Percentiles rank a stretch among this genome's conserved stretches.
phyloP scores from a whole-genome alignment of 306 rosid genomes.

The Dryas octopetala region DNA sequence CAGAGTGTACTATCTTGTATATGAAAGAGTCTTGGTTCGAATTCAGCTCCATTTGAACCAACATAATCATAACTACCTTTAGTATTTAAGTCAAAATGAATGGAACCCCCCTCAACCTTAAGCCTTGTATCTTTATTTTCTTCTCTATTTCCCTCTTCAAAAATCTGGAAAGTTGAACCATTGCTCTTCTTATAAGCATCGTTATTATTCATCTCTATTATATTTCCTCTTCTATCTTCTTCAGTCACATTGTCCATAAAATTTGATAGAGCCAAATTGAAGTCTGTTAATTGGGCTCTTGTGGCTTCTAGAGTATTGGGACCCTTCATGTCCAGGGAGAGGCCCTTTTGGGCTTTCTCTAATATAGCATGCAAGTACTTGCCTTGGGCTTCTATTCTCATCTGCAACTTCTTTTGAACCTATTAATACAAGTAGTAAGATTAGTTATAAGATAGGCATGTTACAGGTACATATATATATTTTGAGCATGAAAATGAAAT shows the following conservation, averaged over 20 bases:
- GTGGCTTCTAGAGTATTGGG: conserved; percentile 49
- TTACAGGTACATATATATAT: too few relatives aligned
- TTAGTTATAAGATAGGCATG: background rate
- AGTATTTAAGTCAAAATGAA: conserved; percentile 69
- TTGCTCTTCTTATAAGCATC: conserved; percentile 35
- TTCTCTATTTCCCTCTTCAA: conserved; percentile 35
- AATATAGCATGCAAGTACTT: conserved; percentile 74
- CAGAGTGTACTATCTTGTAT: conserved; percentile 37
- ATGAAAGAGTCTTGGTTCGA: conserved; percentile 53
- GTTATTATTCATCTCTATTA: conserved; percentile 28
- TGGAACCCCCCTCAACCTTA: conserved; percentile 46
- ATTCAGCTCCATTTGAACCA: conserved; percentile 51
- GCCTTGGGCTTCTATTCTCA: conserved; percentile 93
- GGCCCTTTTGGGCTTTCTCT: conserved; percentile 77
- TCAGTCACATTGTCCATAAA: conserved; percentile 66
- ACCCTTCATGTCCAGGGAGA: conserved; percentile 52
- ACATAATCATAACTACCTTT: conserved; percentile 61
- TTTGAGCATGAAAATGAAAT: background rate
- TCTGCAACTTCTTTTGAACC: conserved; percentile 77
- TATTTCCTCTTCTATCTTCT: conserved; percentile 49
- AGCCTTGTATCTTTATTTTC: conserved; percentile 46
- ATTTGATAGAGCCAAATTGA: conserved; percentile 63
- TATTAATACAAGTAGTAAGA: conserved; percentile 11
- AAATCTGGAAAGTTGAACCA: conserved; percentile 41
- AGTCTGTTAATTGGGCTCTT: conserved; percentile 57